phyloP scores from a whole-genome alignment of 2,329 filamentous ascomycete species.

The Botryotinia calthae region DNA sequence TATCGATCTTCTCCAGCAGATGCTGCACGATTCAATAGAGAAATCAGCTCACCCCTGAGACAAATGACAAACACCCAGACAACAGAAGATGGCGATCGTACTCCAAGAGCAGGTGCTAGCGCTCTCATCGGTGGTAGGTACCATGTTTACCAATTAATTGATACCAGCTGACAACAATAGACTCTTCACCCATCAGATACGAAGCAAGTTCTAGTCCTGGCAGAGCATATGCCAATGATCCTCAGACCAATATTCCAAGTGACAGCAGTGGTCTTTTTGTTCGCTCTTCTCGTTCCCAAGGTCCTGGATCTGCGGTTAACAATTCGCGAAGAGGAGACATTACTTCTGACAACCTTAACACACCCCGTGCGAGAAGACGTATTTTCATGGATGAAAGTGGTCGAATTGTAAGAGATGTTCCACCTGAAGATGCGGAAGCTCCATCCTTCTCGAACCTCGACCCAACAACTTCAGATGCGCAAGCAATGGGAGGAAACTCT shows the following conservation, averaged over 20 bases:
- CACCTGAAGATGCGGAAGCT: slow-evolving; percentile 53
- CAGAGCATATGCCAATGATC: slow-evolving; percentile 50
- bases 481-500: slow-evolving; percentile 77
- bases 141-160: not conserved
- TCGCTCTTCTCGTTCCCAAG: slow-evolving; percentile 55
- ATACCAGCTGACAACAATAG: slow-evolving; percentile 46
- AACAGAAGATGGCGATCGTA: slow-evolving; percentile 61
- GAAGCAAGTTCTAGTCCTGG: slow-evolving; percentile 85
- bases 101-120: slow-evolving; percentile 63
- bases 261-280: slow-evolving; percentile 88
- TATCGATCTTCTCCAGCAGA: slow-evolving; percentile 62
- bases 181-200: slow-evolving; percentile 90
- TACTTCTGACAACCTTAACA: slow-evolving; percentile 69
- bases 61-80: slow-evolving; percentile 59
- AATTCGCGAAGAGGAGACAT: slow-evolving; percentile 79
- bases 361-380: slow-evolving; percentile 51
- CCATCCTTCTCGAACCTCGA: slow-evolving; percentile 62
- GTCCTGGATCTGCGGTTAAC: slow-evolving; percentile 48
- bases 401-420: slow-evolving; percentile 55
- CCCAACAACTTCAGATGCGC: slow-evolving; percentile 87
- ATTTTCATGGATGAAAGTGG: slow-evolving; percentile 57
- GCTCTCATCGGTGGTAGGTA: slow-evolving; percentile 59
- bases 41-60: slow-evolving; percentile 58
- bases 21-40: slow-evolving; percentile 39
- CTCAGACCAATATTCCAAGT: slow-evolving; percentile 71